Percentiles rank a stretch among this genome's conserved stretches.
Evolutionary conservation across 768 basidiomycete genomes (phyloP).

Genomic region (Boletellus emodensis): DNA sequence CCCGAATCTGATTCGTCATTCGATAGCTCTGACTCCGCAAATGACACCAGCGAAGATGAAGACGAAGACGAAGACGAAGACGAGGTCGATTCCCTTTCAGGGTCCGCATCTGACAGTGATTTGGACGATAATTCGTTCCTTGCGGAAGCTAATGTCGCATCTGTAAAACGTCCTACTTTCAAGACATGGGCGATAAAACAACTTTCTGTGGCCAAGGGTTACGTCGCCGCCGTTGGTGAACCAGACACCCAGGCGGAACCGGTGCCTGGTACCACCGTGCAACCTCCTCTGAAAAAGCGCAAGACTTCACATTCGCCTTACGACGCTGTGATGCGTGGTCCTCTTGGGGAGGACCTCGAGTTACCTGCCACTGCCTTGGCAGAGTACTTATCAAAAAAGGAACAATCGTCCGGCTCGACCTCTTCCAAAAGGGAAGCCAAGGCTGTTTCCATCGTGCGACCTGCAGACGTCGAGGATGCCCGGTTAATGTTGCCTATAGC

Average conservation of each 20-base stretch:
- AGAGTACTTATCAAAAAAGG: constrained; percentile 32
- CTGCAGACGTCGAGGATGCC: constrained; percentile 67
- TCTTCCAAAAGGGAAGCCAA: constrained; percentile 33
- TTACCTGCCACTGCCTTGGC: constrained; percentile 68
- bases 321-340: constrained; percentile 60
- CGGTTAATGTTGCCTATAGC: constrained; percentile 83
- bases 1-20: constrained; percentile 58
- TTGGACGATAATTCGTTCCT: constrained; percentile 17
- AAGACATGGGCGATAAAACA: constrained; percentile 90
- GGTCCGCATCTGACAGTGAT: constrained; percentile 15
- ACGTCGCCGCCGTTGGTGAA: constrained; percentile 19
- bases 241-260: constrained; percentile 14
- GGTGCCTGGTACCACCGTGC: constrained; percentile 1
- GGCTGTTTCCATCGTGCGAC: constrained; percentile 54
- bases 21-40: constrained; percentile 76
- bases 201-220: constrained; percentile 48
- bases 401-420: constrained; percentile 2
- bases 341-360: constrained; percentile 68
- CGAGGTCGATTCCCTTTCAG: constrained; percentile 11
- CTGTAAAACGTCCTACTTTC: constrained; percentile 54
- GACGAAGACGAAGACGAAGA: constrained; percentile 25
- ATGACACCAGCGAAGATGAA: constrained; percentile 42
- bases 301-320: constrained; percentile 35
- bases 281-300: constrained; percentile 41
- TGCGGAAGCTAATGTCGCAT: constrained; percentile 14